Evolutionary conservation across 306 rosid genomes (phyloP), one percentile per base, ranked within the genome.

Genomic region (Prunus davidiana): DNA sequence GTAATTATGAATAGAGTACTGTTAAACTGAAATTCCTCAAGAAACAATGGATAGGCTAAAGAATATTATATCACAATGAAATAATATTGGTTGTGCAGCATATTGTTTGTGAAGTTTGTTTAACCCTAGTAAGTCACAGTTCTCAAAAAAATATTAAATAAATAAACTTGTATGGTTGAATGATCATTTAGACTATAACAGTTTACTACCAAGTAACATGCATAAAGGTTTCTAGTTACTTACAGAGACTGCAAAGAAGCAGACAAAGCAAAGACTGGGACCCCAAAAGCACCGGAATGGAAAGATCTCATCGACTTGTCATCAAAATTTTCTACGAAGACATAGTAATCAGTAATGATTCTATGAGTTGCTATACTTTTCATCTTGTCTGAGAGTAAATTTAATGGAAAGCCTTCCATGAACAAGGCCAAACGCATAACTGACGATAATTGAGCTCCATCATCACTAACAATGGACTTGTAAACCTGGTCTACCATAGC

Each of bases 361-460:
- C 86, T 85, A 78, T 87, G 82, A 65, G 81, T 57, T 51, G 83
- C 83, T 78, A 70, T 78, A 49, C 82, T 84, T 86, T 78, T 90
- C 87, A 86, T 78, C 75, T 82, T 83, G 34, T 87, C 93, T 11
- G 98, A 84, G 57, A 94, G 84, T 71, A 88, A 72, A 81, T 88
- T 81, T 69, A 94, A 72, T 8, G 98, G 90, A 78, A 94, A 92
- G 25, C 96, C 97, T 85, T 94, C 98, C 45, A 82, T 55, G 76
- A 89, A 80, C 80, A 94, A 80, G 60, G 96, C 89, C 74, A 89
- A 79, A 73, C 85, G 49, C 76, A 89, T 72, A 68, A 87, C 69
- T 49, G 85, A 77, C 3, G 95, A 87, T 30, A 67, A 58, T 54
- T 83, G 86, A 70, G 91, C 82, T 75, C 77, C 82, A 55, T 79